Evolutionary conservation across 2,329 filamentous ascomycete genomes (phyloP).

Genomic region (Fusarium tjaetaba): DNA sequence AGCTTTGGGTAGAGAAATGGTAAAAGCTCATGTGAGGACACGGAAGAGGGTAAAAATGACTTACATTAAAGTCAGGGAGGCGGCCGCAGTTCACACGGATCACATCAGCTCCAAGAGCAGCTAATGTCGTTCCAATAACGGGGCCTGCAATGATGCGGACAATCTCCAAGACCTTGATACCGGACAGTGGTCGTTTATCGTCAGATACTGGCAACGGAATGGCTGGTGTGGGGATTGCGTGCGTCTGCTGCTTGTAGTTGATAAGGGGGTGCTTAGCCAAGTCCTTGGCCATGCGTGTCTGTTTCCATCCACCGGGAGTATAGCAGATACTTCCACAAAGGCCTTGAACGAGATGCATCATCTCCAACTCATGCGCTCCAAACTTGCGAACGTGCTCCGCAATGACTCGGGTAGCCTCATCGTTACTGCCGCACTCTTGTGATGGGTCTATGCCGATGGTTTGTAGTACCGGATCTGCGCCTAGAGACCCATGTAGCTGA

Average conservation of each 20-base stretch:
- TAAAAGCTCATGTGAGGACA: accelerated
- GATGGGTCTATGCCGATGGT: neutral
- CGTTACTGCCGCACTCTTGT: neutral
- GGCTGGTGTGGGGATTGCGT: neutral
- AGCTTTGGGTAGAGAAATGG: accelerated
- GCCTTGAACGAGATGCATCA: neutral
- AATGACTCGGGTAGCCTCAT: neutral
- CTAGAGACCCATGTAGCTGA: neutral
- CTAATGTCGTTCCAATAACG: neutral
- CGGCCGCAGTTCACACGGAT: neutral
- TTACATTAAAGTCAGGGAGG: neutral
- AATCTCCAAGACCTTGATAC: neutral
- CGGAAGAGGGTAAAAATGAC: neutral
- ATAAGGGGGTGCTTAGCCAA: neutral
- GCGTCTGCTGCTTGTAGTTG: neutral
- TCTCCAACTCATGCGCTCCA: neutral
- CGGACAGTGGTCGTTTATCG: neutral
- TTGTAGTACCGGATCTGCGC: constrained; percentile 27
- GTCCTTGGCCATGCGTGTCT: neutral
- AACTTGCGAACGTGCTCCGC: neutral
- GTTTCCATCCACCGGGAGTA: neutral
- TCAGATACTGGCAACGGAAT: neutral
- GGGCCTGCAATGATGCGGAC: neutral
- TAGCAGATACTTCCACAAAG: neutral
- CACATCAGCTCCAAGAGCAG: neutral